These are phyloP conservation scores for Rosa rugosa DNA, from an alignment of 306 rosid genomes.

Conservation along the genomic window DNA sequence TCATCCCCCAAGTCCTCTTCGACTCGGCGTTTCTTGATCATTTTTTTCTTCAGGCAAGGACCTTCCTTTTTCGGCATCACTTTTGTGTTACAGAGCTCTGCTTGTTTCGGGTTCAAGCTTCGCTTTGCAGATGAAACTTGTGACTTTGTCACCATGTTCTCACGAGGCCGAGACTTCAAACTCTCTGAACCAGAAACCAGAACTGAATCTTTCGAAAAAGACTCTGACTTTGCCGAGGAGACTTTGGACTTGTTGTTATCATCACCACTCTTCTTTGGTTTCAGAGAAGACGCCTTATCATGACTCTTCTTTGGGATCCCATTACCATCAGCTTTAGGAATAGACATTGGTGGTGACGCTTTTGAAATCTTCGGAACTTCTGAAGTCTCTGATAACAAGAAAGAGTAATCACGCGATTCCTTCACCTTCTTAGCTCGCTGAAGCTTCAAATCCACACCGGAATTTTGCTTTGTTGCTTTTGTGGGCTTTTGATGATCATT, in stretches of 20 bases:
- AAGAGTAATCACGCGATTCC: constrained; percentile 3
- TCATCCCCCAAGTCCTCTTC: background rate
- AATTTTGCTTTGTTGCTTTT: background rate
- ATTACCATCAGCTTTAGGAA: background rate
- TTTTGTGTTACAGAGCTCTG: background rate
- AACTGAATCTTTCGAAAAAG: background rate
- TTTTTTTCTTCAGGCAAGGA: background rate
- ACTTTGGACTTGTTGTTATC: background rate
- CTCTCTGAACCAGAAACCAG: background rate
- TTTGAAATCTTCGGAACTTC: background rate
- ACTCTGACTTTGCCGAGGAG: background rate
- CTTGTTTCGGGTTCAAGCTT: background rate
- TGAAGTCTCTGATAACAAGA: background rate
- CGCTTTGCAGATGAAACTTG: background rate
- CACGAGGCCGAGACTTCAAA: background rate
- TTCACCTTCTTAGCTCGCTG: background rate
- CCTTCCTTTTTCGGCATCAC: background rate
- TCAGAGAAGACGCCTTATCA: background rate
- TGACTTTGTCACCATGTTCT: background rate
- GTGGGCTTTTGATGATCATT: background rate
- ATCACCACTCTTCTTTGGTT: background rate
- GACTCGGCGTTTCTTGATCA: background rate
- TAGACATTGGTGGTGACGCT: background rate
- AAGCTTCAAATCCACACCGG: background rate
- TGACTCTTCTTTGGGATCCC: background rate